Evolutionary conservation across 768 basidiomycete species (phyloP), one percentile per base, ranked within the genome.

Genomic region (Phlebiopsis gigantea): DNA sequence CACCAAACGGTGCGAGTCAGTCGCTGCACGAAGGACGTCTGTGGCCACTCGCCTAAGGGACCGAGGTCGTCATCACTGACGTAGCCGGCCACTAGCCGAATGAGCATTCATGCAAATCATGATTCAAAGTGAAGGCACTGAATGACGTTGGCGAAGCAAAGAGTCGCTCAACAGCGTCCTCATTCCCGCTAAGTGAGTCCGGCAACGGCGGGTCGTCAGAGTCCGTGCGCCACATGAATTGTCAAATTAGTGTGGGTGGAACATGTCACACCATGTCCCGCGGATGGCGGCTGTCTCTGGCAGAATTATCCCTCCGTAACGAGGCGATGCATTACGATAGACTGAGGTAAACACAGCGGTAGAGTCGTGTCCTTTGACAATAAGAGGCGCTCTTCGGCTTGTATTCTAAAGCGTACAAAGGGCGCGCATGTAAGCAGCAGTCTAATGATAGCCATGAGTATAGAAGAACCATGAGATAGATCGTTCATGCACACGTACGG

Each of bases 81-180:
- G 50, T 51, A 51, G 50, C 39, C 9, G 31, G 47, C 60, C 64
- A 61, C 34, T 39, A 17, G 34, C 17, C 34, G 4, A 39, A 39
- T 17, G 8, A 3, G 34, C 34, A 39, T 9, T 39, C 34, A 10
- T 39, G 34, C 12, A 39, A 6, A 9, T 17, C 12, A 7, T 12
- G 8, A 17, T 39, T 39, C 34, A 39, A 39, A 39, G 12, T n/a
- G n/a, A 39, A 39, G 12, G 34, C 17, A 39, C 8, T 39, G 12
- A 17, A 39, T 39, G 34, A 39, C 34, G 34, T 39, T 3, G 3
- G 3, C 2, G n/a, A 39, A 2, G 17, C 12, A 39, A 9, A 39
- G 34, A 17, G 8, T 34, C 31, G 34, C 34, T 39, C 31, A 39
- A 10, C 8, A 39, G 34, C 12, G 3, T 39, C 17, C 34, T 39